Evolutionary conservation across 345 rosid species (phyloP), one percentile per base, ranked within the genome.

Genomic region (Dimocarpus longan): DNA sequence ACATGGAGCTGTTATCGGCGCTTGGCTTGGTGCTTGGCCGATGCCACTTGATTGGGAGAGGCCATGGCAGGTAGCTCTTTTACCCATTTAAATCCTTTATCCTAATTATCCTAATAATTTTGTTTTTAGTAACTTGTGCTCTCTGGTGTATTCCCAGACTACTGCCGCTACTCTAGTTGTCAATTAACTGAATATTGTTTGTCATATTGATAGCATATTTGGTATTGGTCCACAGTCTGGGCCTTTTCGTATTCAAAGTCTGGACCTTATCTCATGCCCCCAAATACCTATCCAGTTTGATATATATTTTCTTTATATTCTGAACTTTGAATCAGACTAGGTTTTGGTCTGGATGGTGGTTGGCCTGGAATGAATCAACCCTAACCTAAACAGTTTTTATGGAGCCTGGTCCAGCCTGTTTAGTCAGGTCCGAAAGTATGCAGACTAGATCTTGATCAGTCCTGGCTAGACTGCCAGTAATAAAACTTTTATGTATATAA

Each of bases 11-110:
- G 73, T 90, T 40, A 74, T 92, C 84, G 99, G 98, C 82, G 98
- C 92, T 60, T 93, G 99, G 97, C 88, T 93, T 81, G 99, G 99
- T 66, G 96, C 98, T 81, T 95, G 97, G 98, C 98, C 99, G 39
- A 93, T 95, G 99, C 98, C 98, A 13, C 96, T 93, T 75, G 99
- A 95, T 85, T 95, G 99, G 99, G 97, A 95, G 81, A 89, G 93
- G 84, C 95, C 98, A 76, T 95, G 99, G 99, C 98, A 93, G 98
- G 98, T 93, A 82, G n/a, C 73, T 21, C 26, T 43, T 22, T 32
- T n/a, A 37, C 44, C 64, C 15, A 4, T 72, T 52, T 15, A 6
- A 32, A 32, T 32, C 37, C 37, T 32, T 1, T 1, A 32, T 32
- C 52, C 52, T 46, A 46, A 46, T 46, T 46, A 11, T 46, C 52